Percentiles rank a stretch among this genome's conserved stretches.
Evolutionary conservation across 139 green algal species (phyloP).

Genomic region (Parachlorella kessleri): DNA sequence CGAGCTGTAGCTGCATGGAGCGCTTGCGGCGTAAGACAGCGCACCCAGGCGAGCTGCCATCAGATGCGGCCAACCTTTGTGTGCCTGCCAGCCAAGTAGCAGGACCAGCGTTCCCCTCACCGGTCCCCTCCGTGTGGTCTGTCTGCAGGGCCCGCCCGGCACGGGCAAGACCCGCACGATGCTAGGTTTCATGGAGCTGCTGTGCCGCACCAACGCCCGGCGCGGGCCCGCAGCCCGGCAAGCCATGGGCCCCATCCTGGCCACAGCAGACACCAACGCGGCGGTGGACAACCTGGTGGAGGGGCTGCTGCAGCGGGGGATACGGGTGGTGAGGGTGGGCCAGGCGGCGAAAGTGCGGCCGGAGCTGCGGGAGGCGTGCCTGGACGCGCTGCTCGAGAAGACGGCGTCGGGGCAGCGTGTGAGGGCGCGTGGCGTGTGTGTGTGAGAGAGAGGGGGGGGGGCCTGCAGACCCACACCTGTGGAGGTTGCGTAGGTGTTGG

Average conservation of each 20-base stretch:
- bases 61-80: too few relatives aligned
- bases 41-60: too few relatives aligned
- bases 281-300: constrained; percentile 93
- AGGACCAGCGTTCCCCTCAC: too few relatives aligned
- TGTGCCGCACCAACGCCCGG: constrained; percentile 22
- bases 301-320: constrained; percentile 55
- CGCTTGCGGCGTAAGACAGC: too few relatives aligned
- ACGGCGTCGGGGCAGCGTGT: constrained; percentile 45
- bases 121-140: not conserved
- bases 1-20: too few relatives aligned
- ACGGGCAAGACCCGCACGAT: constrained; percentile 90
- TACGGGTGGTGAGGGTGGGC: constrained; percentile 71
- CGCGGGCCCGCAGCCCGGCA: not conserved
- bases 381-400: constrained; percentile 65
- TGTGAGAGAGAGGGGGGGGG: not conserved
- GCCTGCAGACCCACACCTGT: not conserved
- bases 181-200: constrained; percentile 65
- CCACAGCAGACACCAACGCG: constrained; percentile 79
- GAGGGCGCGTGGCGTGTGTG: not conserved
- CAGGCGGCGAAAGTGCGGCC: constrained; percentile 42
- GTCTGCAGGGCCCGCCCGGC: constrained; percentile 70
- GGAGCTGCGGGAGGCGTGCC: constrained; percentile 49
- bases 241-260: constrained; percentile 53
- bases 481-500: too few relatives aligned
- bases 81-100: too few relatives aligned